Evolutionary conservation across 2,329 filamentous ascomycete genomes (phyloP), one percentile per base, ranked within the genome.

Genomic region (Fusarium neocosmosporiellum): DNA sequence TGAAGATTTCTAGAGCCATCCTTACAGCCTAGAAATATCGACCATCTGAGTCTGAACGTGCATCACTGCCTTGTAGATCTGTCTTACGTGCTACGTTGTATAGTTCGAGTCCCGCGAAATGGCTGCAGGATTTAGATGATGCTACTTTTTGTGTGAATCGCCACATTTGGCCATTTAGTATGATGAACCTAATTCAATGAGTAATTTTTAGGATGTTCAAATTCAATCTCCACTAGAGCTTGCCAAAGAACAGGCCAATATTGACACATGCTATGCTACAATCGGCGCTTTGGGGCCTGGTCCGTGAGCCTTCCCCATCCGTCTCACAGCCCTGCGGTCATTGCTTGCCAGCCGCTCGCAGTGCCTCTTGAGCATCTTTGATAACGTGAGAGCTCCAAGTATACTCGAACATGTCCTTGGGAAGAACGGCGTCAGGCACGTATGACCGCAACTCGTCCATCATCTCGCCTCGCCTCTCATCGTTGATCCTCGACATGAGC

Each of bases 401-500:
- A 13, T 50, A 50, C 46, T 50, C 46, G 29, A 50, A 50, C 46
- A 50, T 50, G 24, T 50, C 46, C 2, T 29, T 11, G 11, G 46
- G 46, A 13, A 50, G 46, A 4, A 50, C 24, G 10, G 63, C 63
- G 31, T 55, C 31, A 2, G 63, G 63, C 4, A 66, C 63, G 54
- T 54, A 66, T 13, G 34, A 63, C 14, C 59, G 46, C 11, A 66
- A 46, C 7, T 66, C 63, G 5, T 66, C 59, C 46, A 66, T 63
- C 59, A 66, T 63, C 31, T 63, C 59, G 1, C 36, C 63, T 2
- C 46, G 31, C 29, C 63, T 66, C 22, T 66, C 63, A 2, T 63
- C 59, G 0, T 63, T 63, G 31, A 66, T 22, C 31, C 63, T 66
- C 2, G 63, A 66, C 59, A 66, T 63, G 3, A 66, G 41, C 63